Conservation (phyloP, 2,329 filamentous ascomycete genomes). For the Bertia moriformis region DNA sequence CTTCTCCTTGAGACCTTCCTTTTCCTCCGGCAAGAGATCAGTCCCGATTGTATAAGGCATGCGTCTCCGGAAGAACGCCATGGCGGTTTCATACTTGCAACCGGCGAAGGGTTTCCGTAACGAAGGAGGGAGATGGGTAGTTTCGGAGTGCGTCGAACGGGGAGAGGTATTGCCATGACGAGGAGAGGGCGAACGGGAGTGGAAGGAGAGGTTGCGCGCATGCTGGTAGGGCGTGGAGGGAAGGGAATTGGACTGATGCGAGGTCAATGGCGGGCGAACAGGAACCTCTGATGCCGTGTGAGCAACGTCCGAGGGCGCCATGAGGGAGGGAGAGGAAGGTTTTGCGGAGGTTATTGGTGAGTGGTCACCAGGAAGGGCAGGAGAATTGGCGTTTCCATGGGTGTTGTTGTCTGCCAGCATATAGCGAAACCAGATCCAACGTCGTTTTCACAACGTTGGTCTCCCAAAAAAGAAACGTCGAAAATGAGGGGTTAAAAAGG, state of each 20-base stretch:
- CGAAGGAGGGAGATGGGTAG: conserved; percentile 59
- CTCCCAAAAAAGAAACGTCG: no score
- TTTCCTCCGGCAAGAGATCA: conserved; percentile 59
- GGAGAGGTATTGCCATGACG: conserved; percentile 67
- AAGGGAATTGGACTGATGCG: conserved; percentile 64
- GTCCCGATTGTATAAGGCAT: conserved; percentile 87
- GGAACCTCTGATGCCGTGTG: neutral
- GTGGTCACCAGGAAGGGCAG: neutral
- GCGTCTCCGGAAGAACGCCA: conserved; percentile 66
- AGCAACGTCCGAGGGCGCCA: neutral
- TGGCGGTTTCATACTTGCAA: conserved; percentile 81
- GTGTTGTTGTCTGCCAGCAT: neutral
- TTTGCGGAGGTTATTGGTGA: neutral
- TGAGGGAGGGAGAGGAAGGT: neutral
- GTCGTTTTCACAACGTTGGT: neutral
- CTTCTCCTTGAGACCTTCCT: conserved; percentile 58
- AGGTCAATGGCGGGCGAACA: conserved; percentile 2
- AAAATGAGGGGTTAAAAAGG: no score
- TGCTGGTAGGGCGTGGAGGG: conserved; percentile 87
- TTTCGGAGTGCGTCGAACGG: conserved; percentile 78
- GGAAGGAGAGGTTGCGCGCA: conserved; percentile 66
- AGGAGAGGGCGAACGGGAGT: conserved; percentile 68
- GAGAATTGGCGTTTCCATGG: neutral
- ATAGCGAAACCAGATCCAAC: neutral
- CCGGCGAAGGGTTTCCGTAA: conserved; percentile 48